These are phyloP conservation scores for Yueomyces sinensis DNA, from an alignment of 805 yeast genomes.

Conservation along the genomic window DNA sequence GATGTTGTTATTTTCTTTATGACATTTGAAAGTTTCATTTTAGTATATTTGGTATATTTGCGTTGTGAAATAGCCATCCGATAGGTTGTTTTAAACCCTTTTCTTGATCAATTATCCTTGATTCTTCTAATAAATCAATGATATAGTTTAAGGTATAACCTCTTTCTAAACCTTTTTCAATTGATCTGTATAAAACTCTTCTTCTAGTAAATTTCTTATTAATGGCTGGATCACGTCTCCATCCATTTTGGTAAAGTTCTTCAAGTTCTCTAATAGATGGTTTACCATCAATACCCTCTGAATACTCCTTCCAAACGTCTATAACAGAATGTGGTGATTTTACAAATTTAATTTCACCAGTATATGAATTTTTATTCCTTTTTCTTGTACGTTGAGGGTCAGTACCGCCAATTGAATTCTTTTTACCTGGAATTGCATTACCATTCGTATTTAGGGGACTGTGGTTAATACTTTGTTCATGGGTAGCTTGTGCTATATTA, in stretches of 20 bases:
- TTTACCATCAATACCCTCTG: constrained; percentile 37
- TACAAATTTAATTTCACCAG: constrained; percentile 26
- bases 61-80: constrained; percentile 32
- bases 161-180: constrained; percentile 33
- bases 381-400: not conserved
- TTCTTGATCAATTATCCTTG: constrained; percentile 28
- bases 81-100: constrained; percentile 31
- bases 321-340: constrained; percentile 33
- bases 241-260: constrained; percentile 34
- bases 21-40: too few species aligned
- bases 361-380: constrained; percentile 18
- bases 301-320: constrained; percentile 47
- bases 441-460: not conserved
- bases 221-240: constrained; percentile 44
- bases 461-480: too few species aligned
- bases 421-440: not conserved
- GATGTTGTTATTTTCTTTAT: too few species aligned
- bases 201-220: constrained; percentile 40
- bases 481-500: too few species aligned
- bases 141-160: constrained; percentile 32
- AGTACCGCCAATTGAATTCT: not conserved
- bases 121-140: constrained; percentile 34
- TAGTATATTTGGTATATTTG: constrained; percentile 21
- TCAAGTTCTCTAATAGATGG: constrained; percentile 41
- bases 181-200: constrained; percentile 40